Evolutionary conservation across 169 alveolate genomes (phyloP).

Genomic region (Eimeria acervulina): DNA sequence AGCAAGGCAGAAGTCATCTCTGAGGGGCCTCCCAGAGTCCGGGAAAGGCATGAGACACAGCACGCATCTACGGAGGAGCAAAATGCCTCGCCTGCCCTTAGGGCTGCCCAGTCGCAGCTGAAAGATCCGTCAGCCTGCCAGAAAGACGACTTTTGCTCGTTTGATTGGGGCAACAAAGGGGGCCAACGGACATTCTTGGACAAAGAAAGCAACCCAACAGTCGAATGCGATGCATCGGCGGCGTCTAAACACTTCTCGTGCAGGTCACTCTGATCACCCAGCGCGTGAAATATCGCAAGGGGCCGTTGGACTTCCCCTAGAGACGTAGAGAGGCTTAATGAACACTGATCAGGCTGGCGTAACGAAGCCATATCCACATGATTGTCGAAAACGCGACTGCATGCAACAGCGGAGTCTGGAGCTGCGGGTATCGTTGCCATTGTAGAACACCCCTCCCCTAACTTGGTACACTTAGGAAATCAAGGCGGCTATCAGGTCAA

Average conservation of each 20-base stretch:
- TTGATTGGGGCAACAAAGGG: conserved; percentile 3
- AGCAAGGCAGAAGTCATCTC: conserved; percentile 48
- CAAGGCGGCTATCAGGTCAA: not conserved
- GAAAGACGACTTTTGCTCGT: conserved; percentile 17
- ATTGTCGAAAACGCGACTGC: not conserved
- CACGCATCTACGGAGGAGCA: conserved; percentile 50
- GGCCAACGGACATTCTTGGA: conserved; percentile 41
- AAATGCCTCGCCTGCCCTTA: conserved; percentile 67
- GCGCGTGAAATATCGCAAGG: not conserved
- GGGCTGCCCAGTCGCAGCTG: conserved; percentile 75
- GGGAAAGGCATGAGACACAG: conserved; percentile 51
- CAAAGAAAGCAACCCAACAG: conserved; percentile 39
- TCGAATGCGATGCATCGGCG: not conserved
- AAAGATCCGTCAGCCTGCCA: conserved; percentile 65
- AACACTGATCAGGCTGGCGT: not conserved
- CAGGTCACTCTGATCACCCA: not conserved
- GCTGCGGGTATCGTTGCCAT: conserved; percentile 1
- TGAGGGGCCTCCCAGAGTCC: conserved; percentile 72
- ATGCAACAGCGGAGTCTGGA: not conserved
- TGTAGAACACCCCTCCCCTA: not conserved
- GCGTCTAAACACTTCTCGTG: not conserved
- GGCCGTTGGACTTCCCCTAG: not conserved
- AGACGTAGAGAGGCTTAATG: not conserved
- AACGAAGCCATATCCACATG: not conserved
- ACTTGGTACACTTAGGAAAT: not conserved